Evolutionary conservation across 2,329 filamentous ascomycete genomes (phyloP).

Genomic region (Chaetomium strumarium): DNA sequence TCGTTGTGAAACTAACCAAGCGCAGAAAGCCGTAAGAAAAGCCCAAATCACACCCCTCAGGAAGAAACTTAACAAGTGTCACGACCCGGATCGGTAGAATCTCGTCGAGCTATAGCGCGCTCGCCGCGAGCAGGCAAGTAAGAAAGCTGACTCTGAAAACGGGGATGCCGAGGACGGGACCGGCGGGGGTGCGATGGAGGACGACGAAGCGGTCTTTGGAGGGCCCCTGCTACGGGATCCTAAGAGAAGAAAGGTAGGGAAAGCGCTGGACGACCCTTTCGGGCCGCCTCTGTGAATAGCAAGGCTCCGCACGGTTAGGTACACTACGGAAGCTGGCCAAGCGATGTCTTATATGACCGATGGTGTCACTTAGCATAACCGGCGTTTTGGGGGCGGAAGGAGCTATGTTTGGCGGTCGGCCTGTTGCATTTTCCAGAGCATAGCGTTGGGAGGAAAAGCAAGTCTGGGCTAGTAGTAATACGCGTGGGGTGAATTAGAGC

Average conservation of each 20-base stretch:
- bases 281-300: slow-evolving; percentile 26
- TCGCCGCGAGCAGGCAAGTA: slow-evolving; percentile 48
- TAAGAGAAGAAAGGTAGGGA: slow-evolving; percentile 41
- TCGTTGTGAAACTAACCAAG: background rate
- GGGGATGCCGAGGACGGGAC: slow-evolving; percentile 5
- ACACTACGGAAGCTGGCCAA: no score
- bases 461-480: no score
- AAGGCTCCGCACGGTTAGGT: no score
- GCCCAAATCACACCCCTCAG: slow-evolving; percentile 44
- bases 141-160: slow-evolving; percentile 35
- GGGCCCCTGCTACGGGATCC: slow-evolving; percentile 29
- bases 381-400: no score
- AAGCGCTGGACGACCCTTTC: slow-evolving; percentile 40
- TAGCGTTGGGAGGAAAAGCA: no score
- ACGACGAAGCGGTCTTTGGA: slow-evolving; percentile 45
- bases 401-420: no score
- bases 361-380: no score
- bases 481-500: no score
- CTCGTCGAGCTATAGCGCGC: slow-evolving; percentile 63
- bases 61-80: slow-evolving; percentile 63
- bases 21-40: slow-evolving; percentile 32
- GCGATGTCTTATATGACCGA: no score
- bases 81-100: slow-evolving; percentile 69
- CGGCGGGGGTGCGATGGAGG: slow-evolving; percentile 28
- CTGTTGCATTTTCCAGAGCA: no score